Evolutionary conservation across 2,329 filamentous ascomycete genomes (phyloP).

Genomic region (Pseudohalonectria lignicola): DNA sequence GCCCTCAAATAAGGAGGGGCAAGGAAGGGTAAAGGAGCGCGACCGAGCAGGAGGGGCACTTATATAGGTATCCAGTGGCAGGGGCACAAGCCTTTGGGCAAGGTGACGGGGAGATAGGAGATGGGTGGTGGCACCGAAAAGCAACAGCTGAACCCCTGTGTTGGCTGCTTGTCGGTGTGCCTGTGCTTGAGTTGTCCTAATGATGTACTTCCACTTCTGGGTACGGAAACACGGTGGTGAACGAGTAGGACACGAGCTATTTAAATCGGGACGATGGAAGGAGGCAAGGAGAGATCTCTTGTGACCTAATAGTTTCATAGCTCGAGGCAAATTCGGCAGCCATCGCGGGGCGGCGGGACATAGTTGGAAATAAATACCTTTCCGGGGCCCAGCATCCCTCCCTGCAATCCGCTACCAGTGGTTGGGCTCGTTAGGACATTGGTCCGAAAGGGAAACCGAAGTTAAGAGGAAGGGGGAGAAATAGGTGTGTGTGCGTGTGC

Average conservation of each 20-base stretch:
- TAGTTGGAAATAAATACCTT: constrained; percentile 14
- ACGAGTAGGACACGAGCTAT: constrained; percentile 1
- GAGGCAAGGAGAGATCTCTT: constrained; percentile 12
- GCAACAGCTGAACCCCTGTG: too few species aligned
- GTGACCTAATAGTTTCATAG: constrained; percentile 23
- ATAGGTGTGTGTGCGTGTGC: neutral
- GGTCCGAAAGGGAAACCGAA: constrained; percentile 11
- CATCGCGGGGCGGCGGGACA: constrained; percentile 15
- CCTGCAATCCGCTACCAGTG: constrained; percentile 1
- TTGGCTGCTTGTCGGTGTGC: too few species aligned
- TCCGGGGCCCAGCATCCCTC: constrained; percentile 9
- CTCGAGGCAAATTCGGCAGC: constrained; percentile 10
- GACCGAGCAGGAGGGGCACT: too few species aligned
- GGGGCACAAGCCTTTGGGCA: too few species aligned
- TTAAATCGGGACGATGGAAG: too few species aligned
- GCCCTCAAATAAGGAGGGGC: too few species aligned
- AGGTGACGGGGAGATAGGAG: too few species aligned
- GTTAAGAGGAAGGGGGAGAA: neutral
- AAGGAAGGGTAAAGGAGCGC: constrained; percentile 2
- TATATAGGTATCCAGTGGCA: too few species aligned
- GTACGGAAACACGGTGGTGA: too few species aligned
- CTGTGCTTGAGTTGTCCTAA: too few species aligned
- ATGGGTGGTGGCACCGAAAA: too few species aligned
- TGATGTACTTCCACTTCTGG: too few species aligned
- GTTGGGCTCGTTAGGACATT: constrained; percentile 13